Percentiles rank a stretch among this genome's conserved stretches.
Evolutionary conservation across 768 basidiomycete genomes (phyloP).

Genomic region (Steccherinum ochraceum): DNA sequence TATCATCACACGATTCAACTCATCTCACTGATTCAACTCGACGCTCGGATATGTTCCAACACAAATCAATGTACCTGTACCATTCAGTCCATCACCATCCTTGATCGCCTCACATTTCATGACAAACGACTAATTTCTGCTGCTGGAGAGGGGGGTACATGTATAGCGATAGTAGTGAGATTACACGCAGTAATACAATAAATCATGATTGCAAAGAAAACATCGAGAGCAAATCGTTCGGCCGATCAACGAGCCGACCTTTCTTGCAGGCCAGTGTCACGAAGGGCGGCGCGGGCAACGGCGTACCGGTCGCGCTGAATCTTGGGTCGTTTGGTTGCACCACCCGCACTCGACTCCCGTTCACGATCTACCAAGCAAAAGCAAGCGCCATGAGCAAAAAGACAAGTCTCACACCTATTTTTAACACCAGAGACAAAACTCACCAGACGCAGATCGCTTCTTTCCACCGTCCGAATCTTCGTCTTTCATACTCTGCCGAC

Average conservation of each 20-base stretch:
- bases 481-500: slow-evolving; percentile 24
- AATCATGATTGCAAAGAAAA: background rate
- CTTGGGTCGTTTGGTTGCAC: background rate
- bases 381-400: background rate
- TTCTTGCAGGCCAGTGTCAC: no score
- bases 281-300: no score
- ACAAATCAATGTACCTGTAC: no score
- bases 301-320: background rate
- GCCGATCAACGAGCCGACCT: no score
- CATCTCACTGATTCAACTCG: background rate
- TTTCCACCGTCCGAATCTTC: slow-evolving; percentile 59
- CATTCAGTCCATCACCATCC: background rate
- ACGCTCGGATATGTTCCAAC: no score
- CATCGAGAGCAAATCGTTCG: background rate
- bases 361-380: background rate
- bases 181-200: background rate
- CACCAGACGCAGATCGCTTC: slow-evolving; percentile 69
- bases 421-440: slow-evolving; percentile 18
- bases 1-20: background rate
- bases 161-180: background rate
- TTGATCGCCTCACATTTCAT: background rate
- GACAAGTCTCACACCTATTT: no score
- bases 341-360: background rate
- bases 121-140: no score
- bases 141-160: background rate